A percentile compares a stretch with the other conserved stretches of the same genome.
Evolutionary conservation across 345 rosid genomes (phyloP).

Genomic region (Eutrema yunnanense): DNA sequence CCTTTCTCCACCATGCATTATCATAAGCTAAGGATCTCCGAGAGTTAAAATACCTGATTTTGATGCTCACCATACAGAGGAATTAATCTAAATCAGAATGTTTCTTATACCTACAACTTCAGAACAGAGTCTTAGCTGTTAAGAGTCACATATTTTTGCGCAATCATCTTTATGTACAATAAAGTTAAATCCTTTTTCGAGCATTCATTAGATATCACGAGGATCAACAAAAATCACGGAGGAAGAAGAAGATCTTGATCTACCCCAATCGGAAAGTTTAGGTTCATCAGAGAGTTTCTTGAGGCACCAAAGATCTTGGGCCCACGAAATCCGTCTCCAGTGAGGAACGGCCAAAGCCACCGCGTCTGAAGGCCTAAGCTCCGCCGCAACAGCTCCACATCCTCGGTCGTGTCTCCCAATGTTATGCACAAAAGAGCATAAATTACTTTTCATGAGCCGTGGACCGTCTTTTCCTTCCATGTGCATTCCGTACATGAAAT

Average conservation of each 20-base stretch:
- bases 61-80: background rate
- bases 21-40: background rate
- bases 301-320: slow-evolving; percentile 69
- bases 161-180: background rate
- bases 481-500: slow-evolving; percentile 53
- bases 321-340: slow-evolving; percentile 63
- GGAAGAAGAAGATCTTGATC: slow-evolving; percentile 29
- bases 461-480: slow-evolving; percentile 55
- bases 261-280: slow-evolving; percentile 39
- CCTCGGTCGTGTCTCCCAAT: slow-evolving; percentile 56
- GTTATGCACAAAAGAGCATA: slow-evolving; percentile 58
- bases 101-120: background rate
- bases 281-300: slow-evolving; percentile 36
- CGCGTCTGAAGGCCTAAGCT: slow-evolving; percentile 55
- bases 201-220: slow-evolving; percentile 43
- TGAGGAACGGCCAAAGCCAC: slow-evolving; percentile 52
- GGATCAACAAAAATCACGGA: slow-evolving; percentile 64
- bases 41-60: background rate
- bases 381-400: slow-evolving; percentile 59
- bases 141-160: background rate
- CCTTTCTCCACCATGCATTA: background rate
- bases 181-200: background rate
- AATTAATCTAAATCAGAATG: background rate
- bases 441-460: slow-evolving; percentile 46
- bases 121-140: background rate